Evolutionary conservation across 2,329 filamentous ascomycete genomes (phyloP), one percentile per base, ranked within the genome.

Genomic region (Arthroderma sp.): DNA sequence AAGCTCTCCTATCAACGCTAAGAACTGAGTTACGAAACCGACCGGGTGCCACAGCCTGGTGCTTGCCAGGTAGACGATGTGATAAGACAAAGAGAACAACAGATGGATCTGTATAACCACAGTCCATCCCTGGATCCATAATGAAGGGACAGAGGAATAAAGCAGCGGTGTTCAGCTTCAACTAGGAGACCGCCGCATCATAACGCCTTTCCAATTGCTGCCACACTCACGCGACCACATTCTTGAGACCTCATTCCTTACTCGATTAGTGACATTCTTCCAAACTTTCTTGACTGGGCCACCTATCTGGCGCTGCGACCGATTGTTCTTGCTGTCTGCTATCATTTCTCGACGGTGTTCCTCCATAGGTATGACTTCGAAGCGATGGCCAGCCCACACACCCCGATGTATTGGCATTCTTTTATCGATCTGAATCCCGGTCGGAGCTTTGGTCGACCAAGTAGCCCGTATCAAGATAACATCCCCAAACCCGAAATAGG

Each of bases 311-410:
- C 1, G 35, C 9, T 9, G 35, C 8, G 2, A 15, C 2, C 23
- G 19, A 9, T 33, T 19, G 15, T 15, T 4, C 15, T 13, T 38
- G 2, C 1, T 38, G 6, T 37, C 33, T 2, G 19, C 15, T 9
- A 23, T 38, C 11, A 39, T 39, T 39, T 54, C 51, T 15, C 31
- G 51, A 8, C 21, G 4, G 25, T 55, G 54, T 7, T 28, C 21
- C 9, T 33, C 8, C 19, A 44, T 2, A 5, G 38, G 21, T 19
- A 39, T 28, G 19, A 55, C 33, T 23, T 55, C 54, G n/a, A 55
- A 31, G 6, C 54, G 54, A n/a, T 44, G 39, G 3, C 54, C 54
- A 15, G 54, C 54, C 54, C 54, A 55, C 7, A 28, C 9, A 31
- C 54, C 54, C 7, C 54, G 54, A 28, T 55, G 54, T n/a, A 41